Evolutionary conservation across 495 filamentous ascomycete species (phyloP).

Genomic region (Trichoderma parareesei): DNA sequence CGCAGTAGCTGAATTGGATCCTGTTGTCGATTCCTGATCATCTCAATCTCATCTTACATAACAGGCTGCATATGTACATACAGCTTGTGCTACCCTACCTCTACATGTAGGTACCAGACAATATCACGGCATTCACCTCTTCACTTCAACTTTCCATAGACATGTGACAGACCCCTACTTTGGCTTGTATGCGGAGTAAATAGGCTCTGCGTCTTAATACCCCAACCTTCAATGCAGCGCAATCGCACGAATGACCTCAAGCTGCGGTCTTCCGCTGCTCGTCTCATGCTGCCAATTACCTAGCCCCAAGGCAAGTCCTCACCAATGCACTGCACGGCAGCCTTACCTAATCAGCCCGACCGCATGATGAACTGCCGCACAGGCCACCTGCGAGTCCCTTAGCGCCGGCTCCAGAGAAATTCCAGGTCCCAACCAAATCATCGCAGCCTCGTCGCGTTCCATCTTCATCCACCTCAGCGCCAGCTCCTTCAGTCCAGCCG

Average conservation of each 20-base stretch:
- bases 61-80: no score
- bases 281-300: background rate
- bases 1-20: no score
- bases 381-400: background rate
- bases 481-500: background rate
- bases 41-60: no score
- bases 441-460: slow-evolving; percentile 15
- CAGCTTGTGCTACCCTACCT: no score
- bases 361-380: background rate
- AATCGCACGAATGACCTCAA: background rate
- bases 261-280: background rate
- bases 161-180: background rate
- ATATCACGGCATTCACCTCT: no score
- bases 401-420: slow-evolving; percentile 6
- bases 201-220: background rate
- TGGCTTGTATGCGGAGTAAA: background rate
- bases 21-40: no score
- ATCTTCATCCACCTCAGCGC: background rate
- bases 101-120: no score
- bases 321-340: no score
- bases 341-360: background rate
- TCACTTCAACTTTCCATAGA: background rate
- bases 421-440: slow-evolving; percentile 1
- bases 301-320: no score
- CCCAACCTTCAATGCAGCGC: background rate